Evolutionary conservation across 768 basidiomycete species (phyloP), one percentile per base, ranked within the genome.

Genomic region (Cystoderma amianthinum): DNA sequence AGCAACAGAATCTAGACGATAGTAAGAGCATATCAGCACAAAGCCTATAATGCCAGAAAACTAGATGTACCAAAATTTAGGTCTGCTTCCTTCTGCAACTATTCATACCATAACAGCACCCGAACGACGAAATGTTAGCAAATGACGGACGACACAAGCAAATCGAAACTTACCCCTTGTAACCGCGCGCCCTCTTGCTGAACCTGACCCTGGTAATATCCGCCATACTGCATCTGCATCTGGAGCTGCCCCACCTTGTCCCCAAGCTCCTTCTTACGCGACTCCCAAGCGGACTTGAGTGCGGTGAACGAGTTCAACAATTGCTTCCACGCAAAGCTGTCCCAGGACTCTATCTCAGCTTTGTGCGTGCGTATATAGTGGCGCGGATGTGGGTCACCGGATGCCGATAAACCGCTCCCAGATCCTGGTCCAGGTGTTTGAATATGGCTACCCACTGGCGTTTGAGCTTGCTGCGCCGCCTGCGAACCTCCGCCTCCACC

Each of bases 321-420:
- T 61, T 85, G 82, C 57, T 80, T 86, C 85, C 85, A 88, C 10
- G 80, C 62, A 43, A 73, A 76, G 5, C 59, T 25, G 49, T 87
- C 81, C 85, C 85, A 88, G 5, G 72, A 62, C 48, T 87, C 87
- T 19, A 90, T 66, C 55, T 79, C 76, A 0, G 64, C 53, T 48
- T 87, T 88, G 57, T 87, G 74, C 2, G 60, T 58, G 34, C 76
- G 78, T 41, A 89, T 76, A 47, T 69, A 76, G 34, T 85, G 76
- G 30, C 83, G 75, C 0, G 87, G 87, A 49, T 90, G 87, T 18
- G 62, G 66, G 18, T 72, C 62, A 5, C 69, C 60, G 2, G 61
- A 54, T 11, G 62, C 46, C 3, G 65, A 67, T 36, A 52, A 13
- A 22, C 58, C 59, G 30, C 46, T 50, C 0, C 44, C 42, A 18